phyloP scores from a whole-genome alignment of 257 asterid species.

The Parsonsia alboflavescens region DNA sequence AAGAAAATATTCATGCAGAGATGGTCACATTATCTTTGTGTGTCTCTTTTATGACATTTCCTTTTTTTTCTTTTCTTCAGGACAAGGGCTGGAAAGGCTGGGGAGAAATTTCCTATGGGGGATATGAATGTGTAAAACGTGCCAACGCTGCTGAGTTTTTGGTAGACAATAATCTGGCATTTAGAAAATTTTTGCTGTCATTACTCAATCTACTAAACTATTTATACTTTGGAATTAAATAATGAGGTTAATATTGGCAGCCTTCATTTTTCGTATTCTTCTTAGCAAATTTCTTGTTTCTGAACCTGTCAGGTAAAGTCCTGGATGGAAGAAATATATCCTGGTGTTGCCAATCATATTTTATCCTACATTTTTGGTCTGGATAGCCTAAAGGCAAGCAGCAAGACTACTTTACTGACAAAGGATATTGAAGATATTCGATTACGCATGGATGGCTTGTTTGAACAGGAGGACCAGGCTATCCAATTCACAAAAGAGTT shows the following conservation, averaged over 20 bases:
- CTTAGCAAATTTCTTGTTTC: background rate
- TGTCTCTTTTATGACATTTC: constrained; percentile 13
- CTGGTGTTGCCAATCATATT: constrained; percentile 43
- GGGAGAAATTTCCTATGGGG: constrained; percentile 99
- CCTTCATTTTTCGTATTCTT: background rate
- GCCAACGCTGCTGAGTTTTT: constrained; percentile 89
- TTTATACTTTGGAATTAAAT: constrained; percentile 2
- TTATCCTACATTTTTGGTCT: constrained; percentile 79
- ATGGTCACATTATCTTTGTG: background rate
- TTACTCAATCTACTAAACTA: background rate
- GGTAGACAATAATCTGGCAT: constrained; percentile 39
- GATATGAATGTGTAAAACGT: constrained; percentile 60
- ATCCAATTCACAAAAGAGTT: constrained; percentile 67
- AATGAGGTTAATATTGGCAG: background rate
- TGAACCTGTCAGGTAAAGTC: constrained; percentile 59
- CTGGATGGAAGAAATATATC: constrained; percentile 85
- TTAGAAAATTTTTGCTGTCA: background rate
- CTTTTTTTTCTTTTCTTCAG: constrained; percentile 33
- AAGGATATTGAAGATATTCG: constrained; percentile 57
- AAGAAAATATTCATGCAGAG: background rate
- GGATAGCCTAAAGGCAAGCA: constrained; percentile 69
- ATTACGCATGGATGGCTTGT: constrained; percentile 87
- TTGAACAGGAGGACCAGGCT: constrained; percentile 81
- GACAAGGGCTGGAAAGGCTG: constrained; percentile 95
- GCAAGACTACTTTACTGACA: constrained; percentile 21